Percentiles rank a stretch among this genome's conserved stretches.
phyloP scores from a whole-genome alignment of 2,329 filamentous ascomycete species.

The Penicillium corylophilum region DNA sequence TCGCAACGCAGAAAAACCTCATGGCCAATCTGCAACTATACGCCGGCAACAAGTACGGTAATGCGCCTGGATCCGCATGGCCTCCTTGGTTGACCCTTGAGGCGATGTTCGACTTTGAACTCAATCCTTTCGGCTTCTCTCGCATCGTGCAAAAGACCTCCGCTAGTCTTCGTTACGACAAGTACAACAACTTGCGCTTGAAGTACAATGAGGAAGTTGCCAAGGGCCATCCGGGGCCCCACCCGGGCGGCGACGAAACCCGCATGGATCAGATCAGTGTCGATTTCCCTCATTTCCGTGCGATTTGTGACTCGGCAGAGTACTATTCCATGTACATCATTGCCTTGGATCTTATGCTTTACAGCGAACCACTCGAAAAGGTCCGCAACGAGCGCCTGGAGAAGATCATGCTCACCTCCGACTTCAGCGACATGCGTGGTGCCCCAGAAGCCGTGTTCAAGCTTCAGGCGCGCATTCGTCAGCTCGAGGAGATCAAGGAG shows the following conservation, averaged over 20 bases:
- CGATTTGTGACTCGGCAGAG: conserved; percentile 94
- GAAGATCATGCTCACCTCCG: conserved; percentile 97
- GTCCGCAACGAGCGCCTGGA: conserved; percentile 92
- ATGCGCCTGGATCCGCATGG: conserved; percentile 81
- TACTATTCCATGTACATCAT: conserved; percentile 99
- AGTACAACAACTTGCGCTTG: conserved; percentile 93
- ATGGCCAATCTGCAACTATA: conserved; percentile 87
- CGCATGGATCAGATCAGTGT: conserved; percentile 97
- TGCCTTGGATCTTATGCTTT: conserved; percentile 90
- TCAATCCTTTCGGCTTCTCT: conserved; percentile 96
- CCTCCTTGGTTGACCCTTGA: conserved; percentile 98
- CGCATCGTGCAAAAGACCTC: conserved; percentile 96
- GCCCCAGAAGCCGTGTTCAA: conserved; percentile 89
- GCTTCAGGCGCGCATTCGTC: conserved; percentile 87
- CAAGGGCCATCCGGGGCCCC: conserved; percentile 54
- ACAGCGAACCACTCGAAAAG: conserved; percentile 94
- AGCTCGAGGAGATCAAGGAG: conserved; percentile 92
- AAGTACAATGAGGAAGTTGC: conserved; percentile 96
- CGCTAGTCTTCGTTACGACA: conserved; percentile 90
- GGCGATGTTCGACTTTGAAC: conserved; percentile 94
- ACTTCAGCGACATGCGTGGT: conserved; percentile 94
- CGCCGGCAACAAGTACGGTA: conserved; percentile 88
- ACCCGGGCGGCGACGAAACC: conserved; percentile 58
- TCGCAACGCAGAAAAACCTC: conserved; percentile 90
- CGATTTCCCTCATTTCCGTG: conserved; percentile 89